Evolutionary conservation across 192 early-diverging fungal genomes (phyloP).

Genomic region (Piromyces finnis): DNA sequence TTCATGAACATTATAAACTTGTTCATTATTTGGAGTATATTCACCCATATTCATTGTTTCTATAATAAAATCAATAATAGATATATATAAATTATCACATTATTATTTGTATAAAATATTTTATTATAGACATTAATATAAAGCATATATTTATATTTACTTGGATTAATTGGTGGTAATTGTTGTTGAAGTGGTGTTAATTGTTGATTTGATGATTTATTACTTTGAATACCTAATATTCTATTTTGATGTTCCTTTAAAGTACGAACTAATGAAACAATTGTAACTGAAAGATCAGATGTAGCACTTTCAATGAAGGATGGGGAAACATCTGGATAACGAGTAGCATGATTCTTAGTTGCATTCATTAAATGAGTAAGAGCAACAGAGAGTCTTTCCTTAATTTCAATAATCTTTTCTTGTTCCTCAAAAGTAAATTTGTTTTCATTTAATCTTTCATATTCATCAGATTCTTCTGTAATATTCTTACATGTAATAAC

Average conservation of each 20-base stretch:
- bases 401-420: conserved; percentile 26
- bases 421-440: conserved; percentile 24
- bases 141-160: not conserved
- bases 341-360: conserved; percentile 60
- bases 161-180: not conserved
- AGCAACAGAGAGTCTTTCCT: conserved; percentile 38
- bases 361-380: conserved; percentile 50
- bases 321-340: conserved; percentile 36
- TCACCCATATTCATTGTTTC: conserved; percentile 1
- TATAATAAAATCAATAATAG: no score
- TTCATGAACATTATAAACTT: not conserved
- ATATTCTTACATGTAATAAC: conserved; percentile 68
- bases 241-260: conserved; percentile 1
- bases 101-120: no score
- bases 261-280: conserved; percentile 48
- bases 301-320: conserved; percentile 67
- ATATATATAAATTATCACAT: no score
- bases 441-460: conserved; percentile 24
- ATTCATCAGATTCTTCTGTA: conserved; percentile 60
- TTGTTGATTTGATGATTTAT: not conserved
- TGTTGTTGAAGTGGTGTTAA: not conserved
- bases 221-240: conserved; percentile 3
- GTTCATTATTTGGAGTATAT: not conserved
- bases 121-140: no score
- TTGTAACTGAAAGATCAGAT: conserved; percentile 52